Evolutionary conservation across 129 eudicot genomes (phyloP), one percentile per base, ranked within the genome.

Genomic region (Pittosporum tobira): DNA sequence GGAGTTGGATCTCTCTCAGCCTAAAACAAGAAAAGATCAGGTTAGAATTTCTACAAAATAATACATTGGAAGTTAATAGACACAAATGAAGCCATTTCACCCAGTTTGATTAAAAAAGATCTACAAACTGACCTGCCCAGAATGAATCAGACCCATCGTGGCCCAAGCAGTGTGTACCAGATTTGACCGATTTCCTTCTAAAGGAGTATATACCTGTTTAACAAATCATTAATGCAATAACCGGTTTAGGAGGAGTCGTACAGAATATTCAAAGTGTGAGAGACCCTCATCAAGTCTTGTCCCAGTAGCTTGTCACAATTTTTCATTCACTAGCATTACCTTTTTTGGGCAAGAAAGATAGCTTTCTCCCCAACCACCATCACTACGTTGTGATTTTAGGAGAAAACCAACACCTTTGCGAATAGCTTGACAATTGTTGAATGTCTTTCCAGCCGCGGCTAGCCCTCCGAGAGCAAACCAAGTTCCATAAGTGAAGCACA

Each of bases 321-420:
- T 42, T 23, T 1, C 6, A 44, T 18, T 30, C 21, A 57, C 16
- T 57, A 20, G 29, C 48, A 46, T 51, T 50, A 90, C 98, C 98
- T 85, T 82, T 3, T 82, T 62, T 16, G 88, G 86, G 66, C 95
- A 79, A 62, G 97, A 90, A 49, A 71, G 83, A 56, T 85, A 90
- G 63, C 97, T 90, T 64, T 90, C 97, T 28, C 97, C 97, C 97
- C 97, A 85, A 15, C 97, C 95, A 55, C 97, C 97, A 73, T 90
- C 84, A 14, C 66, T 69, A 50, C 67, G 57, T 37, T 89, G 95
- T 19, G 79, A 19, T 34, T 74, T 68, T 20, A 89, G 65, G 12
- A 85, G 70, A 69, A 85, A 85, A 2, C 76, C 69, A 16, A 80
- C 94, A 28, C 57, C 95, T 59, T 73, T 85, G 2, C 79, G 76